Evolutionary conservation across 1,284 basidiomycete species (phyloP), one percentile per base, ranked within the genome.

Genomic region (Boletus hoseneyae): DNA sequence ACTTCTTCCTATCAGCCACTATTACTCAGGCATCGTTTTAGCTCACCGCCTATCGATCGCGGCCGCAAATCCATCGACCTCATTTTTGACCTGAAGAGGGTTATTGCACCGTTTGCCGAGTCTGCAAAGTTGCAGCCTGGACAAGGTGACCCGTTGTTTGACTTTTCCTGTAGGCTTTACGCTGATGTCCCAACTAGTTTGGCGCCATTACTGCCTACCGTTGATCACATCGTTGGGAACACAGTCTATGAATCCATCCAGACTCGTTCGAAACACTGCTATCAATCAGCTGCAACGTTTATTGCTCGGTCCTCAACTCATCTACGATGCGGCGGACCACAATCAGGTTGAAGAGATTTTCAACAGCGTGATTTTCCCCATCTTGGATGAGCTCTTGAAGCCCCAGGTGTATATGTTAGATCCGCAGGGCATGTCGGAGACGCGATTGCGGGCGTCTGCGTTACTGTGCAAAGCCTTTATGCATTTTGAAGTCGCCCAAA

Each of bases 381-480:
- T 97, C 25, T 71, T 98, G 30, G 94, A 98, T 56, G 93, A 97
- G 58, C 76, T 99, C 21, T 73, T 98, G 53, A 93, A 91, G 65
- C 86, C 92, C 4, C 86, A 93, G 55, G 82, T 90, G 8, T 83
- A 87, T 62, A 74, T 82, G 51, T 77, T 86, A 32, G 94, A 97
- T 65, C 87, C 90, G 0, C 78, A 82, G 52, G 93, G 90, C 27
- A 90, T 97, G 79, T 80, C 87, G 6, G 95, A 98, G 72, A 95
- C 92, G 18, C 82, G 95, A 9, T 69, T 97, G 36, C 81, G 92
- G 36, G 92, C 91, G 2, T 91, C 88, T 12, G 90, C 89, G 15
- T 71, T 99, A 43, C 74, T 98, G 23, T 97, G 93, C 79, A 97
- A 97, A 70, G 85, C 87, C 5, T 97, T 99, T 72, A 87, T 99